Evolutionary conservation across 2,329 filamentous ascomycete species (phyloP).

Genomic region (Aurifilum marmelostoma): DNA sequence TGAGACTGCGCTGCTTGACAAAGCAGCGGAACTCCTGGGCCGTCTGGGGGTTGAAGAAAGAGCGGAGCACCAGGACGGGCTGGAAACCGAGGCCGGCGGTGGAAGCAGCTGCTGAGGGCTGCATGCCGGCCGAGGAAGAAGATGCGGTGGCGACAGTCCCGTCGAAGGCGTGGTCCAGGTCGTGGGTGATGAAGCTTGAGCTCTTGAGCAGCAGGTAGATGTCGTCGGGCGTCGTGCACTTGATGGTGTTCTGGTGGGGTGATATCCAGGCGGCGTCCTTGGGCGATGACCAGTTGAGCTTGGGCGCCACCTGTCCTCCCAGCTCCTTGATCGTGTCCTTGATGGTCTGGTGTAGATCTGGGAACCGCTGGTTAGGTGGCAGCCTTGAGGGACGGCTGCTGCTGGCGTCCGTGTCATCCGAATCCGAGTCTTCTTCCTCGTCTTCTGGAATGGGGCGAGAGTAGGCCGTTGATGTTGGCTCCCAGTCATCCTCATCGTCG

Average conservation of each 20-base stretch:
- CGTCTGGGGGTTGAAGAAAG: slow-evolving; percentile 86
- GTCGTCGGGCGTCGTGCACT: slow-evolving; percentile 86
- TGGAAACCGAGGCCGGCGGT: slow-evolving; percentile 53
- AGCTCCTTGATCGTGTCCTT: slow-evolving; percentile 77
- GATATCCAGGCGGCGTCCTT: slow-evolving; percentile 96
- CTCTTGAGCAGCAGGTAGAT: slow-evolving; percentile 93
- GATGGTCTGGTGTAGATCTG: slow-evolving; percentile 77
- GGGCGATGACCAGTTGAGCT: slow-evolving; percentile 96
- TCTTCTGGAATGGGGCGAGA: slow-evolving; percentile 43
- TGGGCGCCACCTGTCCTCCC: slow-evolving; percentile 85
- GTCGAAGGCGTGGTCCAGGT: slow-evolving; percentile 91
- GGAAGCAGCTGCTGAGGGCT: no score
- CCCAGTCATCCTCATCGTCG: slow-evolving; percentile 58
- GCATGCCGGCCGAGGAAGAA: slow-evolving; percentile 31
- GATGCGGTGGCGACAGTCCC: slow-evolving; percentile 56
- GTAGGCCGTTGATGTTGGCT: slow-evolving; percentile 42
- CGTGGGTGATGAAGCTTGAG: slow-evolving; percentile 92
- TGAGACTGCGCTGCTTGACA: slow-evolving; percentile 77
- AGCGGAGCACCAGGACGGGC: slow-evolving; percentile 82
- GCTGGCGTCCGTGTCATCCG: slow-evolving; percentile 57
- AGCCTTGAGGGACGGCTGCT: slow-evolving; percentile 43
- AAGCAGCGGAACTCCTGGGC: slow-evolving; percentile 96
- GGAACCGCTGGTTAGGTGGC: slow-evolving; percentile 61
- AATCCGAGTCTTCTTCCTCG: slow-evolving; percentile 48
- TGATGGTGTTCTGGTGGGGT: slow-evolving; percentile 82